Percentiles rank a stretch among this genome's conserved stretches.
Evolutionary conservation across 106 monocot species (phyloP).

Genomic region (Dioscorea dumetorum): DNA sequence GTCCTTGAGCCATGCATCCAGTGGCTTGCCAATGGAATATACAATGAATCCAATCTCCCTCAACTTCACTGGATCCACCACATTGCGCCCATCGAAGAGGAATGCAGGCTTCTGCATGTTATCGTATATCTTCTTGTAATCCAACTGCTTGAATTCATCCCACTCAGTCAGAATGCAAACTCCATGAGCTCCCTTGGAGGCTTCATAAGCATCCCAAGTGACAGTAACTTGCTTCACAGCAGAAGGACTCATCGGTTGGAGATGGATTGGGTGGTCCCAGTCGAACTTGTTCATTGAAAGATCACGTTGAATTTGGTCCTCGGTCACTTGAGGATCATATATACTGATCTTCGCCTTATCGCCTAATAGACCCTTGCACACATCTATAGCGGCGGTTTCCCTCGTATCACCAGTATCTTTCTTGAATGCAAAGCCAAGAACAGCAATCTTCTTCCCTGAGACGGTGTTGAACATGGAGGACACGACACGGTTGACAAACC

Average conservation of each 20-base stretch:
- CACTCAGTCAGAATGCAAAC: conserved; percentile 34
- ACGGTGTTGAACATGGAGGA: conserved; percentile 20
- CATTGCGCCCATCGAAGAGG: conserved; percentile 30
- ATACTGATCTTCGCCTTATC: conserved; percentile 16
- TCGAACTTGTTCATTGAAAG: conserved; percentile 19
- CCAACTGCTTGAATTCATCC: conserved; percentile 34
- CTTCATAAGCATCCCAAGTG: conserved; percentile 29
- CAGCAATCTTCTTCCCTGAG: conserved; percentile 12
- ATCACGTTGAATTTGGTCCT: conserved; percentile 16
- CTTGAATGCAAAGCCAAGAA: conserved; percentile 20
- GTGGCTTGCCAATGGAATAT: conserved; percentile 29
- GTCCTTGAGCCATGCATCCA: conserved; percentile 26
- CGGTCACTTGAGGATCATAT: conserved; percentile 19
- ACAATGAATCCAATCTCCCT: conserved; percentile 31
- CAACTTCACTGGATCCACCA: conserved; percentile 16
- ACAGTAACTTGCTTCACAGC: conserved; percentile 24
- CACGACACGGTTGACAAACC: conserved; percentile 14
- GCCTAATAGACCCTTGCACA: conserved; percentile 13
- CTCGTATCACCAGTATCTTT: conserved; percentile 20
- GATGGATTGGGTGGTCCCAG: conserved; percentile 18
- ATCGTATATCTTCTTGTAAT: conserved; percentile 23
- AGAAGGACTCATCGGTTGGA: conserved; percentile 20
- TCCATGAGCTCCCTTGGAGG: conserved; percentile 13
- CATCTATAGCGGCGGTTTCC: conserved; percentile 17
- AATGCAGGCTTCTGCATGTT: conserved; percentile 40